phyloP scores from a whole-genome alignment of 306 rosid genomes.

The Psophocarpus tetragonolobus region DNA sequence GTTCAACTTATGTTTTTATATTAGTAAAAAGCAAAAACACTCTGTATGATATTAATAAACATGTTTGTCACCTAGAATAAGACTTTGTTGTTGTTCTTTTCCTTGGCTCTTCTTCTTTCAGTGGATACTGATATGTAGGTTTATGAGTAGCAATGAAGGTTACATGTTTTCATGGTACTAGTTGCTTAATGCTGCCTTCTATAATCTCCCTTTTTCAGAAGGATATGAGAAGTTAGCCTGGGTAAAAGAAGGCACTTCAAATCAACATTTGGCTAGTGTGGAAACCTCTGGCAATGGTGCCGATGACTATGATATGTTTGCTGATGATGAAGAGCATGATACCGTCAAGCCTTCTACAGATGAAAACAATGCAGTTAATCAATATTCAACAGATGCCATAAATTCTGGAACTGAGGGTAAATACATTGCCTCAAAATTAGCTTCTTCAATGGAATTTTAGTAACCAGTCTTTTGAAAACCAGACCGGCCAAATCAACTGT shows the following conservation, averaged over 20 bases:
- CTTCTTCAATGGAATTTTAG: slow-evolving; percentile 26
- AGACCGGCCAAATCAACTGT: too few relatives aligned
- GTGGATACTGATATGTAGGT: background rate
- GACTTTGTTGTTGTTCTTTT: too few relatives aligned
- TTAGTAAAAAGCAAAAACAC: too few relatives aligned
- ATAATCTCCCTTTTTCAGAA: slow-evolving; percentile 54
- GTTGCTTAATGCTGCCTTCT: slow-evolving; percentile 6
- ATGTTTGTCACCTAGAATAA: too few relatives aligned
- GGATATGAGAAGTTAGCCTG: slow-evolving; percentile 73
- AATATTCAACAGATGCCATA: slow-evolving; percentile 36
- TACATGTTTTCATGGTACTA: slow-evolving; percentile 10
- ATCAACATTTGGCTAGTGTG: slow-evolving; percentile 35
- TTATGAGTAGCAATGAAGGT: slow-evolving; percentile 18
- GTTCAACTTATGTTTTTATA: slow-evolving; percentile 6
- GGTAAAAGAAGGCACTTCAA: slow-evolving; percentile 57
- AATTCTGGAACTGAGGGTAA: slow-evolving; percentile 51
- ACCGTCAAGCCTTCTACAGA: slow-evolving; percentile 51
- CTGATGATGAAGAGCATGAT: slow-evolving; percentile 60
- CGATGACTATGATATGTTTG: slow-evolving; percentile 79
- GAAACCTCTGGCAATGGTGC: slow-evolving; percentile 50
- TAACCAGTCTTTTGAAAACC: too few relatives aligned
- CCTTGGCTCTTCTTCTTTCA: slow-evolving; percentile 5
- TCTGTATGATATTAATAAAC: too few relatives aligned
- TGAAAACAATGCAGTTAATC: slow-evolving; percentile 47
- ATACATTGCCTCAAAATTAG: slow-evolving; percentile 16